Conservation (phyloP, 768 basidiomycete species). For the Leccinum rimulosum region DNA sequence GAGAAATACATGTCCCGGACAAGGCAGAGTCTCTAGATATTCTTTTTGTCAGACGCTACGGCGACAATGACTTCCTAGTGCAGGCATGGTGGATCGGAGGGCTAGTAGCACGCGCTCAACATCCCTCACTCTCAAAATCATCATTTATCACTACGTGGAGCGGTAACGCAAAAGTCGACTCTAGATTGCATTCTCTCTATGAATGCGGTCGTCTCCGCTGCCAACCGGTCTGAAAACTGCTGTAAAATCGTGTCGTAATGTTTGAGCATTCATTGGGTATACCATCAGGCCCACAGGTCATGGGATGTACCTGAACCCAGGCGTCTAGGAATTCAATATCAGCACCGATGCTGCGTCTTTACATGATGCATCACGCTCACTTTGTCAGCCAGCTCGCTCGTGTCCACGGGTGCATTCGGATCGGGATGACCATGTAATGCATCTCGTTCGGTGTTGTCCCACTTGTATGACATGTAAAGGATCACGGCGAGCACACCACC, state of each 20-base stretch:
- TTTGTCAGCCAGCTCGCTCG: slow-evolving; percentile 63
- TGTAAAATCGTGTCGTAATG: not conserved
- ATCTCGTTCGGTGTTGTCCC: slow-evolving; percentile 58
- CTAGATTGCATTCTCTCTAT: not conserved
- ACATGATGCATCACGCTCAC: slow-evolving; percentile 30
- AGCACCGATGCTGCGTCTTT: not conserved
- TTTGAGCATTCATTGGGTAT: not conserved
- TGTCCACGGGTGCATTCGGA: slow-evolving; percentile 52
- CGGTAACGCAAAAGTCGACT: not conserved
- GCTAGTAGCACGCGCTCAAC: not conserved
- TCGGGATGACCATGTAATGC: slow-evolving; percentile 48
- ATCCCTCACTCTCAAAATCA: not conserved
- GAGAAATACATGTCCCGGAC: not conserved
- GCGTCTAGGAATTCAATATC: slow-evolving; percentile 6
- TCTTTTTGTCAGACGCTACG: not conserved
- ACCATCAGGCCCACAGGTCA: slow-evolving; percentile 1
- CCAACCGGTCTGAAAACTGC: not conserved
- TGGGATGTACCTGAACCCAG: slow-evolving; percentile 22
- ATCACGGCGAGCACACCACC: slow-evolving; percentile 35
- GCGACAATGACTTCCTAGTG: not conserved
- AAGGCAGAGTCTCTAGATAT: not conserved
- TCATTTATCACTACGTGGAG: not conserved
- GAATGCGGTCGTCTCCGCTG: not conserved
- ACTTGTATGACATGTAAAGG: slow-evolving; percentile 58
- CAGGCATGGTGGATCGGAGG: not conserved